Base-by-base conservation (phyloP, 805 yeast species). In the Pichia sporocuriosa region DNA sequence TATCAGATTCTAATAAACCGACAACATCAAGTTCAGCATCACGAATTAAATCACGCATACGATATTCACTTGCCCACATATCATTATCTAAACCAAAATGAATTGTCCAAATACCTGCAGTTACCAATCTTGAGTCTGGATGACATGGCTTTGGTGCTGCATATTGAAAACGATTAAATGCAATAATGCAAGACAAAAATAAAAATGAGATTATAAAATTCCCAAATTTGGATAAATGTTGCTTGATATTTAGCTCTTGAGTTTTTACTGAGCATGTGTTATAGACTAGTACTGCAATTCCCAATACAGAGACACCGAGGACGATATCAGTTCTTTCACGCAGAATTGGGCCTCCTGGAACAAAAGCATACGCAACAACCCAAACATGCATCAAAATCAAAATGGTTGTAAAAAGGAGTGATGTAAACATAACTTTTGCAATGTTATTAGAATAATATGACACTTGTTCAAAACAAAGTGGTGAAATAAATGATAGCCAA, bases 351-450 rank as follows among this genome's bases (percentile, higher is more conserved):
- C 98, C 98, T 46, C 86, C 89, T 10, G 98, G 98, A 35, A 93
- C 98, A 66, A 93, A 93, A 0, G 98, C 97, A 62, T 93, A 93
- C 0, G 98, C 98, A 35, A 93, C 97, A 32, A 84, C 81, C 97
- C 97, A 90, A 38, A 90, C 95, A 61, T 88, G 90, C 5, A 84
- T 94, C 47, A 93, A 69, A 21, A 81, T 70, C 28, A 85, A 58
- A 4, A 82, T 36, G 39, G 79, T 67, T 47, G 73, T 65, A 34
- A 75, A 50, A 6, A 78, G 55, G 43, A 75, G 73, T 0, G 75
- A 72, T 2, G 73, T 43, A 4, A 69, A 62, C 53, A 79, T 77
- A 1, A 77, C 59, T 19, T 71, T 52, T 2, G 81, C 80, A 21
- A 84, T 77, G 44, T 73, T 64, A 2, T 40, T 21, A 77, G 67